Base-by-base conservation (phyloP, 2,329 filamentous ascomycete species). In the Nakataea oryzae region DNA sequence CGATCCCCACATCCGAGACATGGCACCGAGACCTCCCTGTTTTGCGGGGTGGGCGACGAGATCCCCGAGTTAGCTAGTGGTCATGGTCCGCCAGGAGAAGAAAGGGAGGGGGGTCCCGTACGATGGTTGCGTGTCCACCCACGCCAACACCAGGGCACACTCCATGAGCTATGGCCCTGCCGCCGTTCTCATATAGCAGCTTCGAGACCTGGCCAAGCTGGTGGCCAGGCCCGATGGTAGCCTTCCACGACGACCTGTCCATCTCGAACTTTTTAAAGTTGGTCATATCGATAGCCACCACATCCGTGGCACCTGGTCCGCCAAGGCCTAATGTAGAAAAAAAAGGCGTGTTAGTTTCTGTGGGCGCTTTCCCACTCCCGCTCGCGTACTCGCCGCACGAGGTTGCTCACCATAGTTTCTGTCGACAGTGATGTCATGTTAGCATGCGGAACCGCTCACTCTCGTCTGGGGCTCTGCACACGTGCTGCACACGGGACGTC, bases 81-180 rank as follows among this genome's bases (percentile, higher is more conserved):
- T 69, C 11, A 11, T 24, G 41, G 41, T n/a, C 24, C 21, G 5
- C 7, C 2, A 9, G 21, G 13, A n/a, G 41, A n/a, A n/a, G 34
- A 21, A 47, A 47, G 34, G 2, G 34, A 47, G 34, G 57, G 56
- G 17, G 50, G 24, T 21, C n/a, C 3, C 78, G 67, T 66, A 82
- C 81, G 62, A 83, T 81, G 2, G 81, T 84, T 3, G 81, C 78
- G 66, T 86, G 83, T 0, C 83, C 83, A 47, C 83, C 83, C 12
- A 84, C 76, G 7, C 83, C 83, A 13, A 86, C 82, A 7, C 78
- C 78, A 0, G 83, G 83, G 63, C 84, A 86, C 1, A 81, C 81
- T 12, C 84, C 84, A 62, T 86, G 84, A 0, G 84, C 75, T 61
- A 86, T 79, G 2, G 83, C 84, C n/a, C 84, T 76, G 30, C 76